A percentile compares a stretch with the other conserved stretches of the same genome.
phyloP scores from a whole-genome alignment of 192 early-diverging fungal species.

The Chytriomyces hyalinus region DNA sequence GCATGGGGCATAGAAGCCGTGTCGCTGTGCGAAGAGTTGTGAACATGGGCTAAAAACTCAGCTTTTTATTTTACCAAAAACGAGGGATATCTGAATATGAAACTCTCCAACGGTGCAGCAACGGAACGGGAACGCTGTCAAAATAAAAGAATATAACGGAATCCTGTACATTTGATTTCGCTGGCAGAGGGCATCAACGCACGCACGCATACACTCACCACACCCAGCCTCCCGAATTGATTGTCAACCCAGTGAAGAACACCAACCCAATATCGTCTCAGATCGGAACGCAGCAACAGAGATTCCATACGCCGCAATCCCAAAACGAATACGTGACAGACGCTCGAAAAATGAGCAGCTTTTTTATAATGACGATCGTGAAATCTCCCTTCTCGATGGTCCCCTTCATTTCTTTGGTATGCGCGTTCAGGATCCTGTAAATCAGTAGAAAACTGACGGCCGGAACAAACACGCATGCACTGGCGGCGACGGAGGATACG shows the following conservation, averaged over 20 bases:
- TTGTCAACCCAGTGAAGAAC: neutral
- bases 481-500: neutral
- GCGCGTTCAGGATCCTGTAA: neutral
- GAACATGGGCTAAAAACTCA: too few relatives aligned
- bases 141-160: too few relatives aligned
- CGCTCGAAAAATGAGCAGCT: neutral
- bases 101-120: too few relatives aligned
- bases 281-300: neutral
- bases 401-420: neutral
- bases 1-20: neutral
- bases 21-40: too few relatives aligned
- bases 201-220: too few relatives aligned
- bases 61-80: too few relatives aligned
- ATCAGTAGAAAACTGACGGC: neutral
- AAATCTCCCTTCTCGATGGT: neutral
- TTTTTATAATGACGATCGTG: neutral
- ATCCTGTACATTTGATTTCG: too few relatives aligned
- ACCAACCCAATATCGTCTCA: neutral
- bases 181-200: too few relatives aligned
- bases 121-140: too few relatives aligned
- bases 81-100: too few relatives aligned
- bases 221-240: neutral
- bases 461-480: neutral
- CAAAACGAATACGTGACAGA: neutral
- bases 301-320: neutral